Conservation (phyloP, 2,329 filamentous ascomycete genomes). For the Ascomycota sp. region DNA sequence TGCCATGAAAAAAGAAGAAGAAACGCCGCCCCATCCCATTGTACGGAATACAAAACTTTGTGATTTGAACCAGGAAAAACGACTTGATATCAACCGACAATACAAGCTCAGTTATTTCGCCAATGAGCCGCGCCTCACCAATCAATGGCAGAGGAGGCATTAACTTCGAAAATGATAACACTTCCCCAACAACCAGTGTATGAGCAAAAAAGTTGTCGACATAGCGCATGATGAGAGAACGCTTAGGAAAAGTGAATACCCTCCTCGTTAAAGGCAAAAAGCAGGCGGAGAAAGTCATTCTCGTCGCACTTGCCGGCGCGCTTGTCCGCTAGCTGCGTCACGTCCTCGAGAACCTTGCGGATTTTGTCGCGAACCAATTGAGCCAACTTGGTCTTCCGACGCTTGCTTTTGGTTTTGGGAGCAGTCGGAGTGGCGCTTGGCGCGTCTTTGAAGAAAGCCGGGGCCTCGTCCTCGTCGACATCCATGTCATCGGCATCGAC, state of each 20-base stretch:
- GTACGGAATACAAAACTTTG: too few species aligned
- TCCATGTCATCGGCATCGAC: conserved; percentile 26
- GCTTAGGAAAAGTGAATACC: conserved; percentile 69
- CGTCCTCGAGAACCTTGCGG: conserved; percentile 57
- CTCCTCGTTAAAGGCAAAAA: conserved; percentile 70
- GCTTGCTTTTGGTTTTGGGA: conserved; percentile 41
- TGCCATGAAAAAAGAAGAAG: too few species aligned
- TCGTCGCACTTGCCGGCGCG: conserved; percentile 74
- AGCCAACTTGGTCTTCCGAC: conserved; percentile 58
- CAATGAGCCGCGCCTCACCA: too few species aligned
- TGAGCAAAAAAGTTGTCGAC: too few species aligned
- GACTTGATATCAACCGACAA: too few species aligned
- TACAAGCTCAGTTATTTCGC: too few species aligned
- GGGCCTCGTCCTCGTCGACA: conserved; percentile 50
- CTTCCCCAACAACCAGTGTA: too few species aligned
- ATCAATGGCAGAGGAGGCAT: too few species aligned
- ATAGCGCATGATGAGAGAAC: too few species aligned
- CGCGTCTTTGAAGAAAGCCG: conserved; percentile 60
- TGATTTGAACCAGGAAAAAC: too few species aligned
- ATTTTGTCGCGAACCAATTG: conserved; percentile 75
- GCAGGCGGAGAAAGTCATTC: conserved; percentile 65
- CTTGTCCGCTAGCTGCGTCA: conserved; percentile 60
- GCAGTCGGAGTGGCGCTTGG: conserved; percentile 16
- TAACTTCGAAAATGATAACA: too few species aligned
- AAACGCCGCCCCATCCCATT: too few species aligned